These are phyloP conservation scores for Cerioporus squamosus DNA, from an alignment of 1,284 basidiomycete genomes.

Conservation along the genomic window DNA sequence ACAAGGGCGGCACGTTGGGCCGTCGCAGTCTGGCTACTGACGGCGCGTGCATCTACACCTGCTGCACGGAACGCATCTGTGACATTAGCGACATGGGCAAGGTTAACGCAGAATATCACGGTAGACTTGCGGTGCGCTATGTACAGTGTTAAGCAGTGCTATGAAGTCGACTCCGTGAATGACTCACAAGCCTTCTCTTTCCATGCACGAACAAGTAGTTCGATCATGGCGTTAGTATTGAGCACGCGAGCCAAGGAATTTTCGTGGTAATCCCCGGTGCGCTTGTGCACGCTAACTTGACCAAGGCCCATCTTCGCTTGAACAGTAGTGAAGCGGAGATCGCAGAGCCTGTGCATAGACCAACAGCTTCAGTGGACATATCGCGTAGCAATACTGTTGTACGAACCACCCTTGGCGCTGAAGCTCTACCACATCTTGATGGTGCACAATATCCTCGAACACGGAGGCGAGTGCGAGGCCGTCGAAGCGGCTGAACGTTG, in stretches of 20 bases:
- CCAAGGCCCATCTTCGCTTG: constrained; percentile 73
- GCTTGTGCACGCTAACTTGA: constrained; percentile 63
- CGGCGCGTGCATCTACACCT: constrained; percentile 86
- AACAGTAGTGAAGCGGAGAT: constrained; percentile 85
- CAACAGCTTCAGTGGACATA: background rate
- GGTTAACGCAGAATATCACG: constrained; percentile 88
- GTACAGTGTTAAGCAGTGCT: background rate
- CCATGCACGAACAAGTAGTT: constrained; percentile 80
- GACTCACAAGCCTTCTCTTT: constrained; percentile 75
- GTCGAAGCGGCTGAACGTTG: constrained; percentile 93
- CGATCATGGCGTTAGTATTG: constrained; percentile 78
- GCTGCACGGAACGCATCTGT: constrained; percentile 75
- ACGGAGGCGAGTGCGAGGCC: constrained; percentile 87
- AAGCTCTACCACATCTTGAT: constrained; percentile 92
- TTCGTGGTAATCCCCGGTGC: constrained; percentile 80
- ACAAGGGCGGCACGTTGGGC: constrained; percentile 71
- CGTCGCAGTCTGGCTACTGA: constrained; percentile 73
- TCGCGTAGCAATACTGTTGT: background rate
- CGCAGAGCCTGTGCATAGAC: constrained; percentile 71
- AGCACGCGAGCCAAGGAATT: constrained; percentile 78
- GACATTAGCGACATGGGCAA: constrained; percentile 82
- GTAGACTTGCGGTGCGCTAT: constrained; percentile 78
- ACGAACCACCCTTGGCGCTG: constrained; percentile 86
- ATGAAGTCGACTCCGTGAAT: constrained; percentile 1
- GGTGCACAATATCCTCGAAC: constrained; percentile 93